Percentiles rank a stretch among this genome's conserved stretches.
These are phyloP conservation scores for Xanthoparmelia taractica DNA, from an alignment of 495 filamentous ascomycete species.

Conservation along the genomic window DNA sequence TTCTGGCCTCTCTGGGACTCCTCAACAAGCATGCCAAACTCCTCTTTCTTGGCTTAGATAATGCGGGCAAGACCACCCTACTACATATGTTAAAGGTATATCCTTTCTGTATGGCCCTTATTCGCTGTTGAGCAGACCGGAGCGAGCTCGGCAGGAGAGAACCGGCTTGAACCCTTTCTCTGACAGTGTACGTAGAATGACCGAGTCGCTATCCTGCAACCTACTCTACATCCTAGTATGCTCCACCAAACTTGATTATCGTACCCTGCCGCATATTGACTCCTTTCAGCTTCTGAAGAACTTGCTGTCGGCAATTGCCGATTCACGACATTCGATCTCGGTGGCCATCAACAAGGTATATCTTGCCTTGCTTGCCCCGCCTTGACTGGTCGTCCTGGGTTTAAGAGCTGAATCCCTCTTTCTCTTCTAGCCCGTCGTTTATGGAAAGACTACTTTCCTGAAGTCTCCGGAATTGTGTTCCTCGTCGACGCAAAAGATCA, in stretches of 20 bases:
- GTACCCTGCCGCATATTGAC: conserved; percentile 7
- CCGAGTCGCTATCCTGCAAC: conserved; percentile 85
- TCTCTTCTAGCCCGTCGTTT: conserved; percentile 68
- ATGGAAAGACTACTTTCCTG: conserved; percentile 98
- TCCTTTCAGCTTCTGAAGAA: conserved; percentile 75
- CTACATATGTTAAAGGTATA: conserved; percentile 84
- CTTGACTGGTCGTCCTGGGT: neutral
- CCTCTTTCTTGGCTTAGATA: conserved; percentile 89
- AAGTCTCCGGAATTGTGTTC: conserved; percentile 96
- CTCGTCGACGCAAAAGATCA: conserved; percentile 95
- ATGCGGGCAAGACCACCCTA: conserved; percentile 94
- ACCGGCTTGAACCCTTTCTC: conserved; percentile 28
- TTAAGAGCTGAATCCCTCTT: neutral
- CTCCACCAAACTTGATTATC: neutral
- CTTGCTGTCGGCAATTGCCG: conserved; percentile 91
- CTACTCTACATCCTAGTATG: conserved; percentile 82
- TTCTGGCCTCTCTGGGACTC: conserved; percentile 82
- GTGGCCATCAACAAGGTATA: conserved; percentile 92
- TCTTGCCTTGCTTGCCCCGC: conserved; percentile 11
- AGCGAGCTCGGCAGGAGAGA: neutral
- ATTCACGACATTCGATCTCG: conserved; percentile 96
- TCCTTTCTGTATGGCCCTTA: neutral
- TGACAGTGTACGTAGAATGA: conserved; percentile 52
- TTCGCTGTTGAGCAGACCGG: neutral
- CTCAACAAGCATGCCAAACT: conserved; percentile 95